Evolutionary conservation across 108 stramenopile genomes (phyloP).

Genomic region (Asterionellopsis glacialis): DNA sequence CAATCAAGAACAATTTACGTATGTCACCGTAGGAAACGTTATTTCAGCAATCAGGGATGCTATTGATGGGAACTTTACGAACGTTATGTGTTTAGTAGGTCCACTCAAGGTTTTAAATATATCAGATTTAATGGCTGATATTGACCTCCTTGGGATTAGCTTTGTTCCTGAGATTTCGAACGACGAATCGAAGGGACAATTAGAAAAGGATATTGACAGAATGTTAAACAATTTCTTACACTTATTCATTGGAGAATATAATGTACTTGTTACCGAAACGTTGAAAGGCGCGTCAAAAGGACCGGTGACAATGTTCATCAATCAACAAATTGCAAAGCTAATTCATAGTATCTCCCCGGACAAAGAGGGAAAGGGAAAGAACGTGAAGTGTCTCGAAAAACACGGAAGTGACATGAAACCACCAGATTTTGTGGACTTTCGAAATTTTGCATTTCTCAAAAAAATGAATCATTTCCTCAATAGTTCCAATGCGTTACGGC

Average conservation of each 20-base stretch:
- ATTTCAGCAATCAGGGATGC: constrained; percentile 7
- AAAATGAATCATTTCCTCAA: constrained; percentile 43
- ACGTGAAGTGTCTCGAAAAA: not conserved
- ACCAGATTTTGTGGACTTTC: constrained; percentile 18
- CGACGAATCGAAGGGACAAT: not conserved
- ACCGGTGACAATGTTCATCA: constrained; percentile 22
- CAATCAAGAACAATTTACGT: constrained; percentile 32
- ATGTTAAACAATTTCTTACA: constrained; percentile 45
- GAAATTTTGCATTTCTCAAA: constrained; percentile 20
- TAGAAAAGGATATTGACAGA: constrained; percentile 35
- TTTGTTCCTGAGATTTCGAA: not conserved
- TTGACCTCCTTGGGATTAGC: not conserved
- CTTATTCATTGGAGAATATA: constrained; percentile 48
- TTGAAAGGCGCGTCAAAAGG: constrained; percentile 31
- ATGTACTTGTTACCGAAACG: constrained; percentile 33
- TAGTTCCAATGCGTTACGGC: constrained; percentile 11
- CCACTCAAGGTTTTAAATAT: constrained; percentile 12
- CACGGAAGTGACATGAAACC: not conserved
- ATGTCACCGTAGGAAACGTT: constrained; percentile 35
- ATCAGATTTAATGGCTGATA: constrained; percentile 1
- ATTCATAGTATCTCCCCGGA: constrained; percentile 3
- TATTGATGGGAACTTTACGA: constrained; percentile 1
- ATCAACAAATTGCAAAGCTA: constrained; percentile 17
- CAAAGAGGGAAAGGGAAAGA: not conserved
- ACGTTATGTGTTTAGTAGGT: constrained; percentile 13